These are phyloP conservation scores for Globisporangium radiosum DNA, from an alignment of 352 stramenopile species.

Conservation along the genomic window DNA sequence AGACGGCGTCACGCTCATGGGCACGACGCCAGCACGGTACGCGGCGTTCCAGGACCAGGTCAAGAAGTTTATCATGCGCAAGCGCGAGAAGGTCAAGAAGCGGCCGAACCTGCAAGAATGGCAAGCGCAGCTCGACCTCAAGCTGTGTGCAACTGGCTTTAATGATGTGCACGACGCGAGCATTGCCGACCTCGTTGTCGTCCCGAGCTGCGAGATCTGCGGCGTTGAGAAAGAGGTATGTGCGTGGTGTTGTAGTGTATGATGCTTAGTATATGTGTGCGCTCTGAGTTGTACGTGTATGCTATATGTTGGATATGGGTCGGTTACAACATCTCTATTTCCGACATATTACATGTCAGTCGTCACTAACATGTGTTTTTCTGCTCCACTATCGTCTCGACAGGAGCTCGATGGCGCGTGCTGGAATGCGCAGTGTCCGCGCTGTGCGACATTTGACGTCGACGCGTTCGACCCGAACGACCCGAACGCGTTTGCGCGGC, in stretches of 20 bases:
- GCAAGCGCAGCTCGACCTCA: slow-evolving; percentile 61
- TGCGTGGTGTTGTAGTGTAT: too few relatives aligned
- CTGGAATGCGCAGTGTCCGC: slow-evolving; percentile 73
- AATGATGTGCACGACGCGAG: slow-evolving; percentile 47
- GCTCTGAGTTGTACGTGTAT: too few relatives aligned
- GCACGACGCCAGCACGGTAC: slow-evolving; percentile 74
- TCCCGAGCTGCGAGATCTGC: slow-evolving; percentile 76
- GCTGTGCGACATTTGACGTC: slow-evolving; percentile 62
- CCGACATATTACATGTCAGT: too few relatives aligned
- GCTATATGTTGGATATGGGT: slow-evolving; percentile 1
- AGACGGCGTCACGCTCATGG: slow-evolving; percentile 76
- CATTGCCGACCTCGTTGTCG: slow-evolving; percentile 60
- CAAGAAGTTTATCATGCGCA: slow-evolving; percentile 77
- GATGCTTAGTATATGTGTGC: too few relatives aligned
- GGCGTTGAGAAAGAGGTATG: slow-evolving; percentile 77
- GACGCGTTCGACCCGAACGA: slow-evolving; percentile 34
- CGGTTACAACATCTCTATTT: too few relatives aligned
- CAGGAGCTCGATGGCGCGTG: slow-evolving; percentile 60
- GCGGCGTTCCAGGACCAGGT: slow-evolving; percentile 80
- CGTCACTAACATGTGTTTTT: too few relatives aligned
- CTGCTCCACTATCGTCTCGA: too few relatives aligned
- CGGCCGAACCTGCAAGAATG: slow-evolving; percentile 79
- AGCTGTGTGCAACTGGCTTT: slow-evolving; percentile 47
- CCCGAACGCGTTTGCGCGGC: slow-evolving; percentile 39
- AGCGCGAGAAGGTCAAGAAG: slow-evolving; percentile 78